Base-by-base conservation (phyloP, 2,329 filamentous ascomycete species). In the Fonsecaea monophora region DNA sequence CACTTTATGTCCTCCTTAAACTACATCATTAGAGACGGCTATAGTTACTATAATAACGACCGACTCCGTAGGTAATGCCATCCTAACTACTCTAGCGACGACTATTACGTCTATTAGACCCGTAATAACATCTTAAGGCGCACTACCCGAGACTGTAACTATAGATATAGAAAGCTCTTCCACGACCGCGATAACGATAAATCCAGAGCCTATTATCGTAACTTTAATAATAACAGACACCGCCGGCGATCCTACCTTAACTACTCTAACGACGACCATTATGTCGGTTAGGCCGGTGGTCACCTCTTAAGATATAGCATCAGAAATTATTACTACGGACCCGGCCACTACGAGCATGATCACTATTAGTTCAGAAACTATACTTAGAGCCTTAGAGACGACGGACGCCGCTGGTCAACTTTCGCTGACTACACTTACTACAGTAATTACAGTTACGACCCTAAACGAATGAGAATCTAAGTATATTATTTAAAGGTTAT, bases 341-440 rank as follows among this genome's bases (percentile, higher is more conserved):
- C 45, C 45, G 45, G 45, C 45, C 45, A 50, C 45, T 50, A 25
- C 45, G 45, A 50, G 45, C n/a, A 50, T 50, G 13, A 25, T 50
- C 45, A 50, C 45, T 50, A 50, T 50, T 25, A 50, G 45, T 50
- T 50, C 45, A 50, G 45, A 50, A 50, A 50, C 45, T 15, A 50
- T 50, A 18, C 21, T 50, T 5, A 50, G 45, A 50, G 45, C 45
- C 45, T 50, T 15, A 25, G 45, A 50, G 45, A 50, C 45, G 45
- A 50, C 45, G 45, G 45, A 50, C 45, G 45, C 45, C 13, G 45
- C 45, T 50, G 45, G 45, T 50, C 45, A 50, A 50, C 45, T 50
- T 50, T 50, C 45, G 45, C 45, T 50, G 45, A 50, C 45, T 15
- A 50, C 45, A 50, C 45, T 50, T 15, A 50, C 45, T 15, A 50